Evolutionary conservation across 352 stramenopile species (phyloP).

Genomic region (Phytopythium aichiense): DNA sequence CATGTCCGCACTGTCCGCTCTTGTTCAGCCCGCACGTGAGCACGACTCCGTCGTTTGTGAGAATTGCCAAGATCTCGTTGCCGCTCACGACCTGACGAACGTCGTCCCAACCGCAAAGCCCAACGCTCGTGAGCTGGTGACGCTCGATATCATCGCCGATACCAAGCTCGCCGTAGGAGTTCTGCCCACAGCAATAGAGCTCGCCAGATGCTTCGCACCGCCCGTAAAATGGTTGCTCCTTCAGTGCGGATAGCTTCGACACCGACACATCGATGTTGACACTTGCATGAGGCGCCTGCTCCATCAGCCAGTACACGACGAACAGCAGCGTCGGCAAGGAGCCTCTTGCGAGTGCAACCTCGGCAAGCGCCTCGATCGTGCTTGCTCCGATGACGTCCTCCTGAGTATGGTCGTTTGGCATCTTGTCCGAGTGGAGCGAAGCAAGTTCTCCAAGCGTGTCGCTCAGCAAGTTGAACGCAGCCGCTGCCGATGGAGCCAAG

Average conservation of each 20-base stretch:
- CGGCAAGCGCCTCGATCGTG: conserved; percentile 72
- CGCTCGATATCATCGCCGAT: conserved; percentile 83
- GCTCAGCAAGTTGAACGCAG: conserved; percentile 70
- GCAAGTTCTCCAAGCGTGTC: conserved; percentile 62
- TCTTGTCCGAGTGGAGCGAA: background rate
- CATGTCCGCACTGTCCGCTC: conserved; percentile 84
- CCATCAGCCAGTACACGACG: conserved; percentile 68
- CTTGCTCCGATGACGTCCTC: conserved; percentile 33
- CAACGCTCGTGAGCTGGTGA: conserved; percentile 71
- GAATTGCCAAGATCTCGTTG: conserved; percentile 76
- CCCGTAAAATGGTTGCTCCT: conserved; percentile 84
- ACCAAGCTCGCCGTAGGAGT: conserved; percentile 85
- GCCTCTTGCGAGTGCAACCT: conserved; percentile 66
- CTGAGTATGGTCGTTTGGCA: background rate
- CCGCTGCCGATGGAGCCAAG: conserved; percentile 61
- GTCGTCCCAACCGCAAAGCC: conserved; percentile 79
- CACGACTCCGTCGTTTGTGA: conserved; percentile 80
- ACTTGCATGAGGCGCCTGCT: conserved; percentile 32
- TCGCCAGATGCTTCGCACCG: conserved; percentile 83
- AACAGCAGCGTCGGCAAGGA: conserved; percentile 70
- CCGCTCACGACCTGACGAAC: conserved; percentile 81
- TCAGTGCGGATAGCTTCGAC: conserved; percentile 66
- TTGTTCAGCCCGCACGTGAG: conserved; percentile 86
- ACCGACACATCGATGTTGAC: conserved; percentile 58
- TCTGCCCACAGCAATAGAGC: conserved; percentile 85